Evolutionary conservation across 176 grass and related monocot genomes (phyloP), one percentile per base, ranked within the genome.

Genomic region (Chrysopogon serrulatus): DNA sequence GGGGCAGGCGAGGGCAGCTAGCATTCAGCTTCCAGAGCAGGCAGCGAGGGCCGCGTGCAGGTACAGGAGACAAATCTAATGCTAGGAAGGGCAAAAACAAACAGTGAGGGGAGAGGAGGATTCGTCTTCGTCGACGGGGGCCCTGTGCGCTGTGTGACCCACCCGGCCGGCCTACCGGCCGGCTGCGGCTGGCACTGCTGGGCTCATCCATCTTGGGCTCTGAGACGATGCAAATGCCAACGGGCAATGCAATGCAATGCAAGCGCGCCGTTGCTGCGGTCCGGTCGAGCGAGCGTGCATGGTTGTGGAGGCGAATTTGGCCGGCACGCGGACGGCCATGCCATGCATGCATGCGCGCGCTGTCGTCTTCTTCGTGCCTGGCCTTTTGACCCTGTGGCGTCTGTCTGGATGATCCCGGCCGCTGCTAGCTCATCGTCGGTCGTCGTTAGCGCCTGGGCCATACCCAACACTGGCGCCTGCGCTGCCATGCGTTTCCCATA

Each of bases 401-500:
- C 5, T 13, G 43, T 39, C 31, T 28, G 28, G 14, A 64, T 70
- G 14, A 64, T 70, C 33, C 32, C 63, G 2, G 14, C 15, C 45
- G 51, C 19, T 57, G n/a, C n/a, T n/a, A n/a, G n/a, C n/a, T n/a
- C n/a, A n/a, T n/a, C n/a, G n/a, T n/a, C n/a, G n/a, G n/a, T n/a
- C n/a, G n/a, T n/a, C n/a, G n/a, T n/a, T n/a, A 11, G 53, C 54
- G 54, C 23, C n/a, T 17, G 23, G 19, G 13, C 0, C 30, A 4
- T 10, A 85, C 75, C 71, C 42, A 84, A 66, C 86, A 82, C 82
- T 82, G 23, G 63, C 63, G 30, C 51, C 62, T 66, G 68, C 39
- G 68, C 12, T 68, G 60, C 78, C 74, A 79, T 43, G 80, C 32
- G 71, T 65, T 87, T 90, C 76, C 87, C 84, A 82, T 83, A 88